A percentile compares a stretch with the other conserved stretches of the same genome.
These are phyloP conservation scores for Plasmodium knowlesi DNA, from an alignment of 169 alveolate genomes.

Conservation along the genomic window DNA sequence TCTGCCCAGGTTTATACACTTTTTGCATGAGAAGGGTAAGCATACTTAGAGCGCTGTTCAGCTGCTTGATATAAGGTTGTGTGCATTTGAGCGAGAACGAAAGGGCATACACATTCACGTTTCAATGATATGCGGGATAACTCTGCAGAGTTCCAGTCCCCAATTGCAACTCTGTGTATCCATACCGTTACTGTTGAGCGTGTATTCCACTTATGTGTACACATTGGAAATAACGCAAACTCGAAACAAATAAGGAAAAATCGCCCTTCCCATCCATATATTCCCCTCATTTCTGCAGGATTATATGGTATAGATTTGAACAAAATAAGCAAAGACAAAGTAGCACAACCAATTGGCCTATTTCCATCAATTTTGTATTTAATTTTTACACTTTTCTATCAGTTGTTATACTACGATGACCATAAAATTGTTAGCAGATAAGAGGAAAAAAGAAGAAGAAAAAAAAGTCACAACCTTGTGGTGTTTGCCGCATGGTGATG, in stretches of 20 bases:
- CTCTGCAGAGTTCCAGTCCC: not conserved
- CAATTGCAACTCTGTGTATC: not conserved
- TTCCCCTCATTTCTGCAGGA: slow-evolving; percentile 31
- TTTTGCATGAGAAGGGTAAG: slow-evolving; percentile 60
- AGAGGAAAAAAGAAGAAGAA: slow-evolving; percentile 22
- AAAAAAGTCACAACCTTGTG: not conserved
- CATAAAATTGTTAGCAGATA: slow-evolving; percentile 72
- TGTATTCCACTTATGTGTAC: not conserved
- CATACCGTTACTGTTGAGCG: not conserved
- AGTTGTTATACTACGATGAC: slow-evolving; percentile 81
- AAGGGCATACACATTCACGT: not conserved
- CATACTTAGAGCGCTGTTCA: not conserved
- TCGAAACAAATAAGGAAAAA: not conserved
- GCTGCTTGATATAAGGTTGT: not conserved
- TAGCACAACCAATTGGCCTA: slow-evolving; percentile 93
- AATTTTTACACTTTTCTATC: slow-evolving; percentile 83
- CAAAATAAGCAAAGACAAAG: slow-evolving; percentile 65
- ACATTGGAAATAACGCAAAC: not conserved
- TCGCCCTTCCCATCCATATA: not conserved
- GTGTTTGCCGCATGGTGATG: not conserved
- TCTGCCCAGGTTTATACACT: slow-evolving; percentile 52
- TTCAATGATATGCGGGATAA: not conserved
- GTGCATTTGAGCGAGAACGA: not conserved
- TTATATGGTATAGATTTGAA: slow-evolving; percentile 76
- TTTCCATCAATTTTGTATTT: slow-evolving; percentile 90